Base-by-base conservation (phyloP, 257 asterid species). In the Plantago elongata region DNA sequence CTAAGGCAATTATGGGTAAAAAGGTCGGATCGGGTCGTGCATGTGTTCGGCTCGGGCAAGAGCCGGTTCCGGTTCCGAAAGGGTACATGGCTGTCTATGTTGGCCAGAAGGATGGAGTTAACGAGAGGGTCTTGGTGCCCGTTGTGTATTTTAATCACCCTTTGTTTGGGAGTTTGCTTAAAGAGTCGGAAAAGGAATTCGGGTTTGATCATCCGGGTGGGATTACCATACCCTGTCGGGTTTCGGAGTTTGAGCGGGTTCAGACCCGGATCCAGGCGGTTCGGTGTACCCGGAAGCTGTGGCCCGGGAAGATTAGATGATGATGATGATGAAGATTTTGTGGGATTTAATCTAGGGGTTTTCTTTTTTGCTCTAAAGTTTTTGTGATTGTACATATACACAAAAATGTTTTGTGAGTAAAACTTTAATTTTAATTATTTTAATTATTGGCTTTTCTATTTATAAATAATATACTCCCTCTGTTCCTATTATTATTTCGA, bases 241-340 rank as follows among this genome's bases (percentile, higher is more conserved):
- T 90, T 76, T 81, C 98, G 68, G 98, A 87, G 87, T 90, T 90
- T 71, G 97, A 90, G 90, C 73, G 74, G 7, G 81, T 90, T 34
- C 86, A 79, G 84, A 85, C 91, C 89, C 87, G 89, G 77, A 90
- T 90, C 78, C 44, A 77, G 68, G 70, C 81, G 69, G 85, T 75
- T 63, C 85, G 57, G 51, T 47, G 69, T 29, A 69, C 78, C 76
- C 65, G 75, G 60, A 57, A 11, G 59, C 10, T 65, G 72, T n/a
- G 72, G n/a, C 37, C 72, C 60, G 6, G 40, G 17, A 43, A 47
- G 62, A 1, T 22, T 69, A 22, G 47, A 57, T n/a, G 66, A 54
- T 45, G n/a, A 45, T 45, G 49, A 10, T 13, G 49, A 45, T 10
- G 49, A 45, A 45, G 40, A 34, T 34, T 34, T 34, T 5, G 40